These are phyloP conservation scores for Botrytis squamosa DNA, from an alignment of 2,329 filamentous ascomycete species.

Conservation along the genomic window DNA sequence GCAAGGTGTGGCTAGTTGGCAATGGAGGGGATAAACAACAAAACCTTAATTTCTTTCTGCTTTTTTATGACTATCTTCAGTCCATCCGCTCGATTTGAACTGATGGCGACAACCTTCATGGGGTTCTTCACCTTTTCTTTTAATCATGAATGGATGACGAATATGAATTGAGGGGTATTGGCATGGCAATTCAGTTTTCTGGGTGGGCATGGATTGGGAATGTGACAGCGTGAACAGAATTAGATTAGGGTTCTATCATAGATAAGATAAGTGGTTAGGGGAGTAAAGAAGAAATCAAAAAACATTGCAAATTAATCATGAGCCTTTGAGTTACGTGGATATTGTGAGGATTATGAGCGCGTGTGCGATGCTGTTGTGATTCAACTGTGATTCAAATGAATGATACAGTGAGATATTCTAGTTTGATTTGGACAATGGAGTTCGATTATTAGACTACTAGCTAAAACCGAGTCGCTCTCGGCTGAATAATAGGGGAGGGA, in stretches of 20 bases:
- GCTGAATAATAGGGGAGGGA: background rate
- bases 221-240: constrained; percentile 17
- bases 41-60: constrained; percentile 7
- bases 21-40: constrained; percentile 4
- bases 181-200: constrained; percentile 14
- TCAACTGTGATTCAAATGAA: background rate
- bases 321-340: background rate
- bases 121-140: background rate
- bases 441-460: background rate
- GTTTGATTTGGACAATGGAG: background rate
- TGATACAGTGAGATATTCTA: background rate
- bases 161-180: constrained; percentile 12
- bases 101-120: constrained; percentile 1
- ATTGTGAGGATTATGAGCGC: background rate
- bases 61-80: constrained; percentile 11
- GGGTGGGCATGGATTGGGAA: constrained; percentile 13
- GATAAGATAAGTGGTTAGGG: constrained; percentile 16
- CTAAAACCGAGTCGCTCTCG: background rate
- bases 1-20: constrained; percentile 20
- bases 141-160: constrained; percentile 8
- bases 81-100: background rate
- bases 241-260: constrained; percentile 19
- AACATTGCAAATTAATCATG: constrained; percentile 20
- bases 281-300: constrained; percentile 19
- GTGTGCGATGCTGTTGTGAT: background rate